Conservation (phyloP, 2,329 filamentous ascomycete genomes). For the Exutisphaerella laricina region DNA sequence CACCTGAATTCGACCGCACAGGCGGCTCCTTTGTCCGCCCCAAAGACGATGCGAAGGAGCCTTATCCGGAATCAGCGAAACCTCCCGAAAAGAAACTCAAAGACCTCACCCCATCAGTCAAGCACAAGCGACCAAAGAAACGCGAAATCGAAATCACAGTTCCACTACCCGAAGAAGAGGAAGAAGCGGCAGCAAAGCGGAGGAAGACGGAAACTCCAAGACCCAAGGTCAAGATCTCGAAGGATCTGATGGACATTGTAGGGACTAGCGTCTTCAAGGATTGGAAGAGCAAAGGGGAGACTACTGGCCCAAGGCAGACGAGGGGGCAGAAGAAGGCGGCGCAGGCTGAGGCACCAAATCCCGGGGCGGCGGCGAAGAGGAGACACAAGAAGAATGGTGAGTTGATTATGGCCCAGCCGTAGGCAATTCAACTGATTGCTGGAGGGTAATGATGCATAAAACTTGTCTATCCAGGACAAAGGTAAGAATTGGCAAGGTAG, state of each 20-base stretch:
- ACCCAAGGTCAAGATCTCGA: neutral
- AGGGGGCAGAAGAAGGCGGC: slow-evolving; percentile 10
- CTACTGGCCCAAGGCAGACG: slow-evolving; percentile 16
- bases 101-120: slow-evolving; percentile 10
- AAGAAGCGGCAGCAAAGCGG: neutral
- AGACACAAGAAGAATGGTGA: slow-evolving; percentile 10
- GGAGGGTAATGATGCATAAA: neutral
- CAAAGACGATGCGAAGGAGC: neutral
- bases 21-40: slow-evolving; percentile 1
- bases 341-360: slow-evolving; percentile 10
- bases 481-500: too few relatives aligned
- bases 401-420: neutral
- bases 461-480: too few relatives aligned
- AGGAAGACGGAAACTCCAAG: neutral
- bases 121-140: neutral
- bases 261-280: neutral
- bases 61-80: neutral
- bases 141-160: neutral
- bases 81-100: neutral
- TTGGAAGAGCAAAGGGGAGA: neutral
- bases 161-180: neutral
- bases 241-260: slow-evolving; percentile 2
- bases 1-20: neutral
- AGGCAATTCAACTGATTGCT: too few relatives aligned
- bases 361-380: slow-evolving; percentile 14